Conservation (phyloP, 2,329 filamentous ascomycete genomes). For the Penicillium sp. region DNA sequence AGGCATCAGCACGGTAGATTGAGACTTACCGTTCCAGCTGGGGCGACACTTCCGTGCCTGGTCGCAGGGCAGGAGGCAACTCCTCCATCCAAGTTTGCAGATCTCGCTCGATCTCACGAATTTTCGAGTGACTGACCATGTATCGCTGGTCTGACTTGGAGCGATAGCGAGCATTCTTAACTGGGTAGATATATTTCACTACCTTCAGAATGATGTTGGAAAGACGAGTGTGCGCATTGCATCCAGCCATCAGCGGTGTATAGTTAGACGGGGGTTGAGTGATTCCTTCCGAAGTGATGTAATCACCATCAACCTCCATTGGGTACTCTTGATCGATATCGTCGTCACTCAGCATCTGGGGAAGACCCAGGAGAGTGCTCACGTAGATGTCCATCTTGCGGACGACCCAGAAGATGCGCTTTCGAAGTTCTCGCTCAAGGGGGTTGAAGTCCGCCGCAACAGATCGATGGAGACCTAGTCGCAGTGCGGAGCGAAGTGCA, state of each 20-base stretch:
- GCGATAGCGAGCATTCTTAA: constrained; percentile 49
- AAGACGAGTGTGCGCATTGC: constrained; percentile 59
- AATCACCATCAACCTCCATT: constrained; percentile 46
- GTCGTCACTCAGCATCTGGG: constrained; percentile 48
- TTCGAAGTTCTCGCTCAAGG: constrained; percentile 69
- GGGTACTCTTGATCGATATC: constrained; percentile 52
- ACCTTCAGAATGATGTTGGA: constrained; percentile 59
- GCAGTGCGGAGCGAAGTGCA: constrained; percentile 69
- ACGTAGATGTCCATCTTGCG: constrained; percentile 52
- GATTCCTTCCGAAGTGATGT: constrained; percentile 45
- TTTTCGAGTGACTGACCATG: constrained; percentile 61
- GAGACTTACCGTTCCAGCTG: constrained; percentile 69
- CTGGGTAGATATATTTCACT: constrained; percentile 62
- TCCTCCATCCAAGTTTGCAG: constrained; percentile 62
- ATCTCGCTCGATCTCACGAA: constrained; percentile 62
- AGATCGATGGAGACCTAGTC: constrained; percentile 74
- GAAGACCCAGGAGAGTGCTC: constrained; percentile 48
- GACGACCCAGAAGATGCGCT: constrained; percentile 58
- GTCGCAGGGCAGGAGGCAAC: constrained; percentile 73
- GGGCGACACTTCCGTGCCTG: constrained; percentile 70
- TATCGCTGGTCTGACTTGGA: constrained; percentile 54
- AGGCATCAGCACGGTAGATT: neutral
- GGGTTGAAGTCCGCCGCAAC: constrained; percentile 67
- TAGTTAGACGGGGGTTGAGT: constrained; percentile 53
- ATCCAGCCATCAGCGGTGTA: constrained; percentile 57